These are phyloP conservation scores for Nigrospora sphaerica DNA, from an alignment of 2,329 filamentous ascomycete genomes.

Conservation along the genomic window DNA sequence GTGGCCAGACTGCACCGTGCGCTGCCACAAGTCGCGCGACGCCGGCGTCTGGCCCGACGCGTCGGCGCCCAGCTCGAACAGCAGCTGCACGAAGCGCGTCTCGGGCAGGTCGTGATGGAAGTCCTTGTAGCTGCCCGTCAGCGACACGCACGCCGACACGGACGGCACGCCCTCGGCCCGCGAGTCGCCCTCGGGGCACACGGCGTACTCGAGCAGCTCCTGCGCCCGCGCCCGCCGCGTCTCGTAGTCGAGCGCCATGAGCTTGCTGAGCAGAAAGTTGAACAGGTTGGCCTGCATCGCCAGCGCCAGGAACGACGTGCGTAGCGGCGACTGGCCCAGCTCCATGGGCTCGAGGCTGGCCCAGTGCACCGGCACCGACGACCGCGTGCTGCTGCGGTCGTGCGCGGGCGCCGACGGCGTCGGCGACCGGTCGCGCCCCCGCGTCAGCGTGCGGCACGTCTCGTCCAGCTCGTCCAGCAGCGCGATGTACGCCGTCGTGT, in stretches of 20 bases:
- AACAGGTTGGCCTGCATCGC: conserved; percentile 1
- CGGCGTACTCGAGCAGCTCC: conserved; percentile 1
- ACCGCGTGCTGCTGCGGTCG: neutral
- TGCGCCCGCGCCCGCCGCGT: neutral
- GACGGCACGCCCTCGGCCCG: neutral
- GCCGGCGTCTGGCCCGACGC: neutral
- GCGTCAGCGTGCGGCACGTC: neutral
- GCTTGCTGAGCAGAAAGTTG: conserved; percentile 1
- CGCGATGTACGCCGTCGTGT: neutral
- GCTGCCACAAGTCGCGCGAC: neutral
- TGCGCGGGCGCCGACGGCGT: neutral
- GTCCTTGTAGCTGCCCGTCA: conserved; percentile 2
- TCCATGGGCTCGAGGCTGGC: conserved; percentile 3
- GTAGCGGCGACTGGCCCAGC: neutral
- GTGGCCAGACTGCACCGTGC: neutral
- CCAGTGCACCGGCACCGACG: neutral
- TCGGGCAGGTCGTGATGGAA: conserved; percentile 4
- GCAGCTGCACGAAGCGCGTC: neutral
- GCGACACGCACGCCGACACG: conserved; percentile 1
- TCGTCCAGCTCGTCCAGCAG: conserved; percentile 2
- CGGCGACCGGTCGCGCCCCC: neutral
- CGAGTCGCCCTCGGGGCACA: conserved; percentile 1
- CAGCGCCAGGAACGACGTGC: neutral
- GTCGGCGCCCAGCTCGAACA: neutral
- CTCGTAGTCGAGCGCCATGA: neutral